phyloP scores from a whole-genome alignment of 2,329 filamentous ascomycete species.

The Cryphonectria japonica region DNA sequence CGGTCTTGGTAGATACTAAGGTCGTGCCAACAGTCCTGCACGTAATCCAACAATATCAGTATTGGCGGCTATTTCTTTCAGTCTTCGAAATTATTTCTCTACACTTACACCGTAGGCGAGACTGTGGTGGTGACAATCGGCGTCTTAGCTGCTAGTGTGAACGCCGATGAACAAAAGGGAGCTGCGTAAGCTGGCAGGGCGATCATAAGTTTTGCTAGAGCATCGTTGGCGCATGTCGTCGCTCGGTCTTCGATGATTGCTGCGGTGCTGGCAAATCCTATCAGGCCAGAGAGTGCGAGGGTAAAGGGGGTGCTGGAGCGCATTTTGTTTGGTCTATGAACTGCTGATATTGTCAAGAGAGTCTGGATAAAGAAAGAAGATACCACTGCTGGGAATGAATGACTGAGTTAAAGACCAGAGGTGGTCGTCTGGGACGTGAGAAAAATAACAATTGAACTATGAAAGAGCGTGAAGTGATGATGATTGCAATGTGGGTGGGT shows the following conservation, averaged over 20 bases:
- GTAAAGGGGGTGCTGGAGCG: constrained; percentile 4
- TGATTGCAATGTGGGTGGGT: too few species aligned
- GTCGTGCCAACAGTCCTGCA: constrained; percentile 15
- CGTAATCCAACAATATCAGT: neutral
- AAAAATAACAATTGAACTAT: neutral
- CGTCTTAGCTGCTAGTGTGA: constrained; percentile 10
- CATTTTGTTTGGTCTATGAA: constrained; percentile 1
- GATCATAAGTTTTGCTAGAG: constrained; percentile 11
- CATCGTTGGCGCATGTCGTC: constrained; percentile 11
- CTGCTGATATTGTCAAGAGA: neutral
- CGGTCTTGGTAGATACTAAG: constrained; percentile 7
- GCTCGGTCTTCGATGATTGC: constrained; percentile 1
- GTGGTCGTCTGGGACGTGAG: neutral
- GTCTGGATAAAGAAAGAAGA: neutral
- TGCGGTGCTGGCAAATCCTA: constrained; percentile 12
- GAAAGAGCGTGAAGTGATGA: neutral
- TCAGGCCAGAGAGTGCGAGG: constrained; percentile 5
- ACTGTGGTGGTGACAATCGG: constrained; percentile 12
- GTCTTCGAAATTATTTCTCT: neutral
- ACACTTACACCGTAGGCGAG: constrained; percentile 10
- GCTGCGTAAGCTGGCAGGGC: constrained; percentile 12
- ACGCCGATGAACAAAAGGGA: constrained; percentile 16
- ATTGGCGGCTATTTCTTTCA: neutral
- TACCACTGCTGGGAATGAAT: neutral
- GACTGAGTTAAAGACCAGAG: neutral